Base-by-base conservation (phyloP, 331 rosid species). In the Prunus yedoensis region DNA sequence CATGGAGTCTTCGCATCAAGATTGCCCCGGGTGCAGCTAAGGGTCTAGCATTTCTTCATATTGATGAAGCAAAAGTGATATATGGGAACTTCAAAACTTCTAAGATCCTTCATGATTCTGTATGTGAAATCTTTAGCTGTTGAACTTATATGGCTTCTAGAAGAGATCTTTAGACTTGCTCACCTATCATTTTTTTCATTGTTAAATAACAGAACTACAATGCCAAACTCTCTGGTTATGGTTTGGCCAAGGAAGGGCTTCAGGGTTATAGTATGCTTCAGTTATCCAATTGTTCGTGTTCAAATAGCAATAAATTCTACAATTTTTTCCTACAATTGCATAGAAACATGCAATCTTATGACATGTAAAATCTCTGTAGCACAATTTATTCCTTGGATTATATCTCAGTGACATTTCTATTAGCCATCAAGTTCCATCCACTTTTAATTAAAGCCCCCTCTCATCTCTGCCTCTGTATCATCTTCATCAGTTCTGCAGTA, bases 11-110 rank as follows among this genome's bases (percentile, higher is more conserved):
- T 25, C 25, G 25, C 25, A 25, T 25, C 25, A 25, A 25, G 25
- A 25, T 94, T 83, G 91, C 94, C 20, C 92, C 91, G 51, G 93
- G 86, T 72, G 89, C 98, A 76, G 98, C 98, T 2, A 89, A 82
- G 76, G 98, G 93, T 77, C 90, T 94, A 73, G 97, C 95, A 58
- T 94, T 69, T 80, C 97, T 94, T 79, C 98, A 91, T 35, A 86
- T 94, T n/a, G 96, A 88, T 11, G 83, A 90, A 71, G 98, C 87
- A 28, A 88, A 81, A 88, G 91, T 91, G 68, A 88, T 94, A 58
- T 86, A 85, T 30, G 80, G 97, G 49, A 94, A 94, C 89, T 86
- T 94, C 18, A 94, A 90, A 78, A 63, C 91, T 12, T 81, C 95
- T 46, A 91, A 94, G 50, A 83, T 94, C 62, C 79, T 94, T 63